phyloP scores from a whole-genome alignment of 2,329 filamentous ascomycete species.

The Pyrenophora tritici-repentis region DNA sequence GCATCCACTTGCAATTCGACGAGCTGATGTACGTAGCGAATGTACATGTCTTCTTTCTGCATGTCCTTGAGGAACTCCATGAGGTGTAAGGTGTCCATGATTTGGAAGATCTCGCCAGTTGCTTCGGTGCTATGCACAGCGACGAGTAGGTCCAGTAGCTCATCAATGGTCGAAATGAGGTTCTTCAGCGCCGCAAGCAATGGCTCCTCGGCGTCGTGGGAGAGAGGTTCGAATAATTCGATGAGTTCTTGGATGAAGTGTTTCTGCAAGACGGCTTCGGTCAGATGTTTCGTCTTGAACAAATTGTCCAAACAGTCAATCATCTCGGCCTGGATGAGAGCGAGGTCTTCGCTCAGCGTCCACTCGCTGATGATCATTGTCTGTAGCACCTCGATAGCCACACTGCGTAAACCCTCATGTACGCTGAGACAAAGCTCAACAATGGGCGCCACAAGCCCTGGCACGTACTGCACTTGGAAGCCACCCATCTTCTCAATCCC shows the following conservation, averaged over 20 bases:
- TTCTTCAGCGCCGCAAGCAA: conserved; percentile 77
- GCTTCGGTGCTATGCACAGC: conserved; percentile 81
- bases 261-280: conserved; percentile 88
- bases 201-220: conserved; percentile 69
- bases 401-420: conserved; percentile 84
- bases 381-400: conserved; percentile 90
- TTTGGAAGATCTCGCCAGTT: conserved; percentile 74
- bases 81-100: conserved; percentile 84
- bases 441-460: conserved; percentile 85
- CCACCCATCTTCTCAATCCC: conserved; percentile 85
- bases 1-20: conserved; percentile 75
- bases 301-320: conserved; percentile 90
- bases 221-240: conserved; percentile 75
- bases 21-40: conserved; percentile 92
- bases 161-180: conserved; percentile 82
- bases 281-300: conserved; percentile 87
- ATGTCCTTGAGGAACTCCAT: conserved; percentile 98
- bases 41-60: conserved; percentile 96
- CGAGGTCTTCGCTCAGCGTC: conserved; percentile 90
- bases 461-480: conserved; percentile 98
- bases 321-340: conserved; percentile 91
- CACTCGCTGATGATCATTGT: conserved; percentile 99
- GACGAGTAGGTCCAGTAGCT: conserved; percentile 87
- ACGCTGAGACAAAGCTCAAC: conserved; percentile 94
- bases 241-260: conserved; percentile 87